Evolutionary conservation across 768 basidiomycete genomes (phyloP).

Genomic region (Podaxis sp.): DNA sequence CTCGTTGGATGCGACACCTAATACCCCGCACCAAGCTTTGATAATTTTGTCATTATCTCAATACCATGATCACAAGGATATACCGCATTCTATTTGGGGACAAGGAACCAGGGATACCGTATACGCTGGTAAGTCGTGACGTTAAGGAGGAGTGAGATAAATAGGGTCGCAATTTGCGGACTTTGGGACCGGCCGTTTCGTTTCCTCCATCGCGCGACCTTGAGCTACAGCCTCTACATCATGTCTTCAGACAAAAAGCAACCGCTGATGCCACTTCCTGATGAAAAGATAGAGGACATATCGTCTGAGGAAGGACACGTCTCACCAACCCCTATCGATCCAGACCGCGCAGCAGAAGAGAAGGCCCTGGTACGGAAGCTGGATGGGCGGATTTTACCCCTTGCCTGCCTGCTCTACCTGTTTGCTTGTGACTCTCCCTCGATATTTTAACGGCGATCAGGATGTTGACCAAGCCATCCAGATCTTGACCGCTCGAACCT

Average conservation of each 20-base stretch:
- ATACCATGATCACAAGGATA: constrained; percentile 20
- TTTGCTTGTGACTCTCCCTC: constrained; percentile 58
- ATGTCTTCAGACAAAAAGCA: constrained; percentile 14
- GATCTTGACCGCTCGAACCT: constrained; percentile 75
- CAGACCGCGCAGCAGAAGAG: constrained; percentile 27
- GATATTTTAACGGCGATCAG: not conserved
- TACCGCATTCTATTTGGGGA: constrained; percentile 17
- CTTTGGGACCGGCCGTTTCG: not conserved
- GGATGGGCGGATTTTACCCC: constrained; percentile 64
- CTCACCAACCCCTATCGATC: not conserved
- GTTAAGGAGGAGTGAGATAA: constrained; percentile 11
- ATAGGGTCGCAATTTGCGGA: not conserved
- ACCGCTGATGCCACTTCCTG: constrained; percentile 16
- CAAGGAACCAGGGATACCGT: constrained; percentile 15
- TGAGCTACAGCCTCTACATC: not conserved
- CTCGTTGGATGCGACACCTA: not conserved
- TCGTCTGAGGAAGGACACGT: constrained; percentile 9
- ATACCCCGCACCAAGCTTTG: constrained; percentile 11
- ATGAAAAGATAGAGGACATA: constrained; percentile 28
- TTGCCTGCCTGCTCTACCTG: constrained; percentile 69
- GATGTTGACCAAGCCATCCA: constrained; percentile 14
- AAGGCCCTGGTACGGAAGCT: constrained; percentile 56
- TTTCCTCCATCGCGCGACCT: constrained; percentile 1
- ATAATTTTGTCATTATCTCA: not conserved
- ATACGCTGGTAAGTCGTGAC: constrained; percentile 25